Evolutionary conservation across 768 basidiomycete genomes (phyloP), one percentile per base, ranked within the genome.

Genomic region (Mycena filopes): DNA sequence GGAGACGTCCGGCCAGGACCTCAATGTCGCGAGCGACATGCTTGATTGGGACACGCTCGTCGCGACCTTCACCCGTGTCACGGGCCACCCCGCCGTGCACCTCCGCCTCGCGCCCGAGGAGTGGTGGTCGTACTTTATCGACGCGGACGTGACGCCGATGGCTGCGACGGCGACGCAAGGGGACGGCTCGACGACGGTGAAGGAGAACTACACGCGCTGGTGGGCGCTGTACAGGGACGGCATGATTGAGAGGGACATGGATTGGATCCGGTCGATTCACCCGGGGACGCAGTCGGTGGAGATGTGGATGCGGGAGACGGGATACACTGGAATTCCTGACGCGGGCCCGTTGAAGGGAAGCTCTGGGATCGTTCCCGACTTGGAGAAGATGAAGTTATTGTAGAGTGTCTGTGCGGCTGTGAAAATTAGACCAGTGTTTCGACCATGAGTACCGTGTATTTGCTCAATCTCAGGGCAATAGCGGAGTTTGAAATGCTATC

Each of bases 221-320:
- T 86, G 81, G 81, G 74, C 74, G 18, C 57, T 78, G 55, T 85
- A 76, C 75, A 70, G 81, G 31, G 84, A 86, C 55, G 78, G 80
- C 65, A 68, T 84, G 36, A 70, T 85, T 42, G 76, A 72, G 66
- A 73, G 80, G 67, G 80, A 86, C 63, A 79, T 82, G 77, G 78
- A 79, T 8, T 84, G 82, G 81, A 74, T 84, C 26, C 69, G 78
- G 51, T 74, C 70, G 15, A 70, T 82, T 18, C 76, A 84, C 71
- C 81, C 83, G 16, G 65, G 58, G 25, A 60, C 58, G 15, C 58
- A 66, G 45, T 55, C 38, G 38, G 47, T 54, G 1, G 58, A 66
- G 65, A 47, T 41, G 58, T 66, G 58, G 65, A 66, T 66, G 58
- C 65, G 65, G 1, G 65, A 66, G 54, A 60, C 58, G 15, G 53